A percentile compares a stretch with the other conserved stretches of the same genome.
These are phyloP conservation scores for Lepiota subincarnata DNA, from an alignment of 768 basidiomycete genomes.

Conservation along the genomic window DNA sequence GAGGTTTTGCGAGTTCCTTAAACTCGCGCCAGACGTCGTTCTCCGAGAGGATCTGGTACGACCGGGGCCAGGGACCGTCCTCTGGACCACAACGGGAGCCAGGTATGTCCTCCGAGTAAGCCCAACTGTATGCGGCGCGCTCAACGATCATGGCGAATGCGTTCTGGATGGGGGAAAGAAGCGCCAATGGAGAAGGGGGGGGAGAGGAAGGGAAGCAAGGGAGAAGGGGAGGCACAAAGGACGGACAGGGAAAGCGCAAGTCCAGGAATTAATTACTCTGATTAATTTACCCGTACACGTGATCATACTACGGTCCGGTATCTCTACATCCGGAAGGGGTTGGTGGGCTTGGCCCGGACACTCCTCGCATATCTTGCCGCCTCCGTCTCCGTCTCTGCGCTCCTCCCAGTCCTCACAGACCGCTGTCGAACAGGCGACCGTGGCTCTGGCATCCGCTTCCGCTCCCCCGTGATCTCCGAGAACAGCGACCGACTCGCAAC, in stretches of 20 bases:
- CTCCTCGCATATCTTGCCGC: constrained; percentile 59
- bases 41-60: constrained; percentile 48
- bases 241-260: background rate
- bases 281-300: constrained; percentile 7
- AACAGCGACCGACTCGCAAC: constrained; percentile 43
- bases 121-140: constrained; percentile 16
- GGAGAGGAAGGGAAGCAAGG: background rate
- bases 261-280: constrained; percentile 7
- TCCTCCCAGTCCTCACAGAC: constrained; percentile 12
- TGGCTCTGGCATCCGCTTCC: constrained; percentile 61
- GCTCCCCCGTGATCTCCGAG: constrained; percentile 63
- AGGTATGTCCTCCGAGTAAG: constrained; percentile 53
- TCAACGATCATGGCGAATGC: constrained; percentile 35
- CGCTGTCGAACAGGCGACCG: constrained; percentile 61
- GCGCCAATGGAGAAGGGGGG: background rate
- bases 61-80: constrained; percentile 62
- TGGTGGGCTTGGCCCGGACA: constrained; percentile 29
- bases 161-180: constrained; percentile 16
- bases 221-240: background rate
- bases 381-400: constrained; percentile 33
- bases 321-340: constrained; percentile 33
- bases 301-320: constrained; percentile 1
- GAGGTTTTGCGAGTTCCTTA: constrained; percentile 46
- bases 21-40: constrained; percentile 53
- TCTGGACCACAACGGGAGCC: constrained; percentile 60